These are phyloP conservation scores for Backusella psychrophila DNA, from an alignment of 192 early-diverging fungal genomes.

Conservation along the genomic window DNA sequence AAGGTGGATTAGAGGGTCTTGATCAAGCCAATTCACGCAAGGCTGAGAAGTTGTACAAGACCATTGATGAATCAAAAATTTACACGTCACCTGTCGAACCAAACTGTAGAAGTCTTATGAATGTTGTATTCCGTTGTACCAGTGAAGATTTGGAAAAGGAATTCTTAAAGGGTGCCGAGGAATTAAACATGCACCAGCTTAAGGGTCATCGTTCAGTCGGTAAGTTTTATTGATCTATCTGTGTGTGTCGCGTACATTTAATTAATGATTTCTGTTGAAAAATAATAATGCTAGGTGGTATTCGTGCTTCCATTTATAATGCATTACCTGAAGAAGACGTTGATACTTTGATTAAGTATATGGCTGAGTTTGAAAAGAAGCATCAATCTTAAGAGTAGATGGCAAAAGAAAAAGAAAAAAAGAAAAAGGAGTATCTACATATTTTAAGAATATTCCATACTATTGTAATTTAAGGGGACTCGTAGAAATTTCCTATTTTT, in stretches of 20 bases:
- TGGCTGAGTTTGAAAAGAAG: conserved; percentile 78
- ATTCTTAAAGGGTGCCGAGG: conserved; percentile 82
- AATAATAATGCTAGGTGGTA: conserved; percentile 49
- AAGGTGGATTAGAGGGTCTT: conserved; percentile 71
- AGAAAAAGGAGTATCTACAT: neutral
- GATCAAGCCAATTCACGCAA: conserved; percentile 69
- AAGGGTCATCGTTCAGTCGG: conserved; percentile 95
- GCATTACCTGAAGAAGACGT: conserved; percentile 87
- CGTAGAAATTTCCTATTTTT: neutral
- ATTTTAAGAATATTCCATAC: neutral
- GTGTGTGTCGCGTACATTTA: neutral
- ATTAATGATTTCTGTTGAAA: neutral
- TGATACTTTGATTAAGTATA: conserved; percentile 71
- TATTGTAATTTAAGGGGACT: neutral
- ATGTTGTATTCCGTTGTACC: conserved; percentile 81
- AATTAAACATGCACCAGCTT: conserved; percentile 79
- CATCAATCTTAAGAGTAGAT: conserved; percentile 21
- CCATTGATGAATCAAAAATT: conserved; percentile 65
- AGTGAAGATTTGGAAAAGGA: conserved; percentile 70
- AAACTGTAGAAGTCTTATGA: conserved; percentile 79
- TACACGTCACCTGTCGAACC: conserved; percentile 67
- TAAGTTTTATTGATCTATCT: conserved; percentile 5
- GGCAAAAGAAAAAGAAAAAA: neutral
- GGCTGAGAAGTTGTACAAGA: conserved; percentile 63
- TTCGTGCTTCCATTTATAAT: conserved; percentile 93